These are phyloP conservation scores for Phylloboletellus chloephorus DNA, from an alignment of 1,284 basidiomycete genomes.

Conservation along the genomic window DNA sequence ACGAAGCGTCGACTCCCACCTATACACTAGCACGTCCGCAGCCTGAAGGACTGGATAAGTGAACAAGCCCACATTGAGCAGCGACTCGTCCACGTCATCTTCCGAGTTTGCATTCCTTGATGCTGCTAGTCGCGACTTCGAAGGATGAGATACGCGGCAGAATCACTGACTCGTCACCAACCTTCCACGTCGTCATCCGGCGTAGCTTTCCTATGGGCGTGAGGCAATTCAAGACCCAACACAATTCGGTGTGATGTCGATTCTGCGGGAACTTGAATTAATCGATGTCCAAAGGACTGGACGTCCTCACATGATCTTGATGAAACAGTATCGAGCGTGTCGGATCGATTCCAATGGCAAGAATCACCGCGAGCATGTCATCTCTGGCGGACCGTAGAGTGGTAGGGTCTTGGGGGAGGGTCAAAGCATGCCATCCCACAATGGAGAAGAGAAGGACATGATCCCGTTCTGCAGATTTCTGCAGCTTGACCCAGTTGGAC, in stretches of 20 bases:
- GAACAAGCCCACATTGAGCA: constrained; percentile 81
- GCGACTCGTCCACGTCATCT: constrained; percentile 74
- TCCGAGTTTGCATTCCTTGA: constrained; percentile 69
- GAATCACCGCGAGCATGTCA: constrained; percentile 78
- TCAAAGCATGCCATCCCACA: constrained; percentile 90
- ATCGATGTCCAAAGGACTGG: not conserved
- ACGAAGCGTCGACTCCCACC: constrained; percentile 39
- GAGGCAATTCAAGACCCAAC: constrained; percentile 87
- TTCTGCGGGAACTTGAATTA: constrained; percentile 46
- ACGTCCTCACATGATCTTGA: constrained; percentile 75
- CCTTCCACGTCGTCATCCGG: constrained; percentile 97
- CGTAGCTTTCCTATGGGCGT: constrained; percentile 79
- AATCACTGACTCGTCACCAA: constrained; percentile 26
- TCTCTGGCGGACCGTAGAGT: constrained; percentile 57
- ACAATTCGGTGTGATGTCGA: constrained; percentile 80
- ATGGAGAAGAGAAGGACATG: constrained; percentile 80
- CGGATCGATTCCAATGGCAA: constrained; percentile 85
- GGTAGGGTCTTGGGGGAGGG: constrained; percentile 79
- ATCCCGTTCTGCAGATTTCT: constrained; percentile 50
- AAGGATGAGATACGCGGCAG: constrained; percentile 6
- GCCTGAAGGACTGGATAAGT: constrained; percentile 94
- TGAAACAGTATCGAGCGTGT: constrained; percentile 66
- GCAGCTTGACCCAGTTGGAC: constrained; percentile 82
- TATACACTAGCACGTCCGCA: constrained; percentile 87
- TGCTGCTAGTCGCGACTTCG: constrained; percentile 69